Evolutionary conservation across 2,329 filamentous ascomycete species (phyloP), one percentile per base, ranked within the genome.

Genomic region (Apiospora phragmitis): DNA sequence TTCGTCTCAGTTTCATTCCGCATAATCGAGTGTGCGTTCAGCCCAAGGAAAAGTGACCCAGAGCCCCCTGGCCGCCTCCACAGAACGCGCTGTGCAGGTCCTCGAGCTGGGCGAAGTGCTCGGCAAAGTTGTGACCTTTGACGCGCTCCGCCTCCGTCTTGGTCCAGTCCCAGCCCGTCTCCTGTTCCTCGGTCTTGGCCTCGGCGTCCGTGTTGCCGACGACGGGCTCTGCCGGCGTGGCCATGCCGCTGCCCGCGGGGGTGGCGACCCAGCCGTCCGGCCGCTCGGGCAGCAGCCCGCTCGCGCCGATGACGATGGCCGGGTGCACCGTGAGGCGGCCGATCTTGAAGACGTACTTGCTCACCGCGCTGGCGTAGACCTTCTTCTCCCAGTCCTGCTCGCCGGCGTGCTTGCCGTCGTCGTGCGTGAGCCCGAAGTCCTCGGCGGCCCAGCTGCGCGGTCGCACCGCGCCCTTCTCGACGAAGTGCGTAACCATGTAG

Each of bases 271-370:
- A 91, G 29, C 91, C 91, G 14, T 88, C 90, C 0, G 94, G 94
- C 66, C 91, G 87, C 70, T 87, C 83, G 0, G 96, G 96, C 68
- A 98, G 83, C 79, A 98, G 84, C 1, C 91, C 90, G 67, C 91
- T 92, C 45, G 91, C 88, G 59, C 88, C 85, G 35, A 98, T 85
- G 9, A 95, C 85, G 65, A 93, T 86, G 75, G 94, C 92, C 0
- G 96, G 95, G 74, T 95, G 90, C 4, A 98, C 89, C 0, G 95
- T 98, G 76, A 96, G 85, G 32, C 95, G 86, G 0, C 92, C 93
- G 70, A 94, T 86, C 84, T 95, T 95, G 79, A 94, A 91, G 51
- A 95, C 93, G 80, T 95, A 95, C 83, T 94, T 95, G 83, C 89
- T 91, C 59, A 95, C 81, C 0, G 90, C 91, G 0, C 91, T 91